Evolutionary conservation across 2,329 filamentous ascomycete species (phyloP), one percentile per base, ranked within the genome.

Genomic region (Alternaria burnsii): DNA sequence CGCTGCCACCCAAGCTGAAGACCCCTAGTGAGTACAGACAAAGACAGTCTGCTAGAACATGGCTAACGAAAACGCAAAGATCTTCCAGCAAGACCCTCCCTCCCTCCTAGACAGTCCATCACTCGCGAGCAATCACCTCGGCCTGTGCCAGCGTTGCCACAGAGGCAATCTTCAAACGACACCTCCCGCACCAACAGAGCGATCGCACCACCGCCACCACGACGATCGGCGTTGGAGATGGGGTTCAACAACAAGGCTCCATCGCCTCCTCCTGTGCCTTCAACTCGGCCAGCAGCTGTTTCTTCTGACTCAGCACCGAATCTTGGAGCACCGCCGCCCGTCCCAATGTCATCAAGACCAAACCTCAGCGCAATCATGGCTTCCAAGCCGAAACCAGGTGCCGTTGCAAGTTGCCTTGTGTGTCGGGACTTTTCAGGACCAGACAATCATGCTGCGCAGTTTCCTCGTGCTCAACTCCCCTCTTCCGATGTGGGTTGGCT

Each of bases 381-480:
- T 44, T 76, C 74, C 10, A 77, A 79, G 58, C 76, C 77, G 16
- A 76, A 73, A 57, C 63, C 71, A 46, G 69, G 71, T 16, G 71
- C 67, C 7, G 55, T 60, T n/a, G 56, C 56, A 44, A 53, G 61
- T 50, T 98, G 95, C 76, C 84, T 97, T 53, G 82, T 88, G 59
- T 98, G 95, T 76, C 88, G 94, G 66, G 94, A 98, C 80, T 98
- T 96, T 78, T 93, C 92, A 7, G 88, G 81, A 0, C 90, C 93
- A 0, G 95, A 98, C 78, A 79, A 79, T 14, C 89, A 96, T 67
- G 94, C 93, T 5, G 86, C 91, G 6, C 89, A 88, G 66, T 93
- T 92, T 72, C 93, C 94, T 5, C 84, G 89, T 30, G 80, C 90
- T 44, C 86, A 88, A 1, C 85, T 97, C 18, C 92, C 92, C 44